Conservation (phyloP, 169 alveolate genomes). For the Plasmodium gallinaceum region DNA sequence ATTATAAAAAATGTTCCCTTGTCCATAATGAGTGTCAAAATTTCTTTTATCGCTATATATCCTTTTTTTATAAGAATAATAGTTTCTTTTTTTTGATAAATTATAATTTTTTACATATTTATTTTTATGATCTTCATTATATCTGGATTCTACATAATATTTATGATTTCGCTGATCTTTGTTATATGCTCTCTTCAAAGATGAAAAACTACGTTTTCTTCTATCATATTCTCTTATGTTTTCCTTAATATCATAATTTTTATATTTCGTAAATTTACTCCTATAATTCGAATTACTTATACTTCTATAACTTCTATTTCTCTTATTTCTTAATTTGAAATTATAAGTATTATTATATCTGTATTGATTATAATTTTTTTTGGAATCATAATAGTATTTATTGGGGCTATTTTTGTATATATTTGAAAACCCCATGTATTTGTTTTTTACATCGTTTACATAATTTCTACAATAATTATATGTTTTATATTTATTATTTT, state of each 20-base stretch:
- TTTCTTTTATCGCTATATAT: slow-evolving; percentile 46
- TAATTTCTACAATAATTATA: slow-evolving; percentile 54
- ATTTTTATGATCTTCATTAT: slow-evolving; percentile 49
- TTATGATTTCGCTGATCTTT: slow-evolving; percentile 30
- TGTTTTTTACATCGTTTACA: slow-evolving; percentile 38
- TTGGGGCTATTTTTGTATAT: slow-evolving; percentile 48
- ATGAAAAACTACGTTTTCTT: slow-evolving; percentile 44
- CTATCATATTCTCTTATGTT: slow-evolving; percentile 31
- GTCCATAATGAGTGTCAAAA: slow-evolving; percentile 70
- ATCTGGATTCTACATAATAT: slow-evolving; percentile 32
- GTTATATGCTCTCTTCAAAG: slow-evolving; percentile 26
- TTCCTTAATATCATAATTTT: slow-evolving; percentile 24
- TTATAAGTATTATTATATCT: not conserved
- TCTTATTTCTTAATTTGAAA: slow-evolving; percentile 21
- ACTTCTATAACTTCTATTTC: slow-evolving; percentile 31
- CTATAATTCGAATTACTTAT: slow-evolving; percentile 36
- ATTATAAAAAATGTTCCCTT: slow-evolving; percentile 63
- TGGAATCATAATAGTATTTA: slow-evolving; percentile 36
- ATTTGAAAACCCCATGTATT: slow-evolving; percentile 50
- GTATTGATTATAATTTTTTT: slow-evolving; percentile 33
- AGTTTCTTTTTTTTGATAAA: slow-evolving; percentile 37
- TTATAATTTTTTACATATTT: slow-evolving; percentile 30
- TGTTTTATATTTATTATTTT: slow-evolving; percentile 39
- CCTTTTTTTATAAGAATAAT: slow-evolving; percentile 57
- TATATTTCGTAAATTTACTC: slow-evolving; percentile 21